Evolutionary conservation across 1,284 basidiomycete species (phyloP).

Genomic region (Tylopilus orsonianus): DNA sequence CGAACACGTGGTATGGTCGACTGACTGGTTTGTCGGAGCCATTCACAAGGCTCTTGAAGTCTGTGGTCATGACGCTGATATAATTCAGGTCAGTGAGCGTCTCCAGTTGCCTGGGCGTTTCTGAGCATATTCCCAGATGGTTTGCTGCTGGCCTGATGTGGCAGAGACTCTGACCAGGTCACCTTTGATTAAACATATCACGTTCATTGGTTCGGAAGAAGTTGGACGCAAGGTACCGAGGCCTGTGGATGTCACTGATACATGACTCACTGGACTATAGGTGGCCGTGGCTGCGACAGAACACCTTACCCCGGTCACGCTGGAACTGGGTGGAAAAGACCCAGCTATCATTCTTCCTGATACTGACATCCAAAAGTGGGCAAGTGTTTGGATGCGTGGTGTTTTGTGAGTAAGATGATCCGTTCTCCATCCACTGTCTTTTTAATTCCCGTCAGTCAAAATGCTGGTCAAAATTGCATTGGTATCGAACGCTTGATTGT

Average conservation of each 20-base stretch:
- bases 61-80: constrained; percentile 78
- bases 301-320: constrained; percentile 84
- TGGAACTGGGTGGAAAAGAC: constrained; percentile 90
- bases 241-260: not conserved
- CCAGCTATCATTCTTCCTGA: constrained; percentile 74
- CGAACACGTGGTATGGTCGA: constrained; percentile 89
- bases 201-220: constrained; percentile 91
- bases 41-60: constrained; percentile 72
- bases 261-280: constrained; percentile 37
- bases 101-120: not conserved
- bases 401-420: constrained; percentile 67
- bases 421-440: not conserved
- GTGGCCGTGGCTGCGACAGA: constrained; percentile 81
- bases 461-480: constrained; percentile 95
- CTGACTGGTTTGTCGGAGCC: constrained; percentile 77
- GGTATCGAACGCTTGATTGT: constrained; percentile 94
- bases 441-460: constrained; percentile 58
- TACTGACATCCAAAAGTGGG: constrained; percentile 70
- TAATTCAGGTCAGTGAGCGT: constrained; percentile 63
- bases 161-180: constrained; percentile 83
- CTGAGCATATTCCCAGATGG: constrained; percentile 48
- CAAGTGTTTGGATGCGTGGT: constrained; percentile 81
- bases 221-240: constrained; percentile 76
- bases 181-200: constrained; percentile 77
- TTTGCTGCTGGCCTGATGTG: constrained; percentile 86